Conservation (phyloP, 192 early-diverging fungal genomes). For the Entomortierella parvispora region DNA sequence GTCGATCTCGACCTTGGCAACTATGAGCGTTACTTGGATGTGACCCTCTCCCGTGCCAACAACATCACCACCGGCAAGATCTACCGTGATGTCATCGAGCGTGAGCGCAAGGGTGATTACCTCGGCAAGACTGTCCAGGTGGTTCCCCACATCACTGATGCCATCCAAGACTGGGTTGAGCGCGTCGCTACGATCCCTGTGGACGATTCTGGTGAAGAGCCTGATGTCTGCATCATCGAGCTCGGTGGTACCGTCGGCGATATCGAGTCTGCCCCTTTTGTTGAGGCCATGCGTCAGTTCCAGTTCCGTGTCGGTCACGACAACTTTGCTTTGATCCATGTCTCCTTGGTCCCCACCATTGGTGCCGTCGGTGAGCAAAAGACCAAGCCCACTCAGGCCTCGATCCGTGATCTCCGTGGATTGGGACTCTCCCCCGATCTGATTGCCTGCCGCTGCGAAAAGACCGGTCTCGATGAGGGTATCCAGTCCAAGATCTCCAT, state of each 20-base stretch:
- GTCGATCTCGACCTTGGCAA: constrained; percentile 99
- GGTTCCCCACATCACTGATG: constrained; percentile 97
- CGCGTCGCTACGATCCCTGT: constrained; percentile 90
- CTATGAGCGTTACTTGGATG: constrained; percentile 98
- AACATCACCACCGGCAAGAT: constrained; percentile 99
- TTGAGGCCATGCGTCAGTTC: constrained; percentile 99
- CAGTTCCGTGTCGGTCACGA: constrained; percentile 99
- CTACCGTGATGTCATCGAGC: constrained; percentile 95
- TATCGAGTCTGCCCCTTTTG: constrained; percentile 98
- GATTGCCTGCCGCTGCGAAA: constrained; percentile 52
- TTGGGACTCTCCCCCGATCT: constrained; percentile 94
- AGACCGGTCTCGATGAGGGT: constrained; percentile 77
- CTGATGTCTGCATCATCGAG: constrained; percentile 98
- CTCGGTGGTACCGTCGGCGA: constrained; percentile 99
- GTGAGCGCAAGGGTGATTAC: constrained; percentile 94
- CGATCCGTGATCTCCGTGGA: constrained; percentile 91
- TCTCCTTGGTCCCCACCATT: constrained; percentile 93
- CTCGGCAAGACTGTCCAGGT: constrained; percentile 99
- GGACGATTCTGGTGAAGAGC: constrained; percentile 79
- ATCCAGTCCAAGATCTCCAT: constrained; percentile 94
- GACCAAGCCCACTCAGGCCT: constrained; percentile 97
- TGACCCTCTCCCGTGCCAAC: constrained; percentile 93
- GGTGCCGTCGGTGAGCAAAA: constrained; percentile 97
- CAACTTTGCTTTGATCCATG: constrained; percentile 98
- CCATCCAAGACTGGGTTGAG: constrained; percentile 98